Conservation (phyloP, 1,139 yeast genomes). For the Keqinozyma sinolaborantium region DNA sequence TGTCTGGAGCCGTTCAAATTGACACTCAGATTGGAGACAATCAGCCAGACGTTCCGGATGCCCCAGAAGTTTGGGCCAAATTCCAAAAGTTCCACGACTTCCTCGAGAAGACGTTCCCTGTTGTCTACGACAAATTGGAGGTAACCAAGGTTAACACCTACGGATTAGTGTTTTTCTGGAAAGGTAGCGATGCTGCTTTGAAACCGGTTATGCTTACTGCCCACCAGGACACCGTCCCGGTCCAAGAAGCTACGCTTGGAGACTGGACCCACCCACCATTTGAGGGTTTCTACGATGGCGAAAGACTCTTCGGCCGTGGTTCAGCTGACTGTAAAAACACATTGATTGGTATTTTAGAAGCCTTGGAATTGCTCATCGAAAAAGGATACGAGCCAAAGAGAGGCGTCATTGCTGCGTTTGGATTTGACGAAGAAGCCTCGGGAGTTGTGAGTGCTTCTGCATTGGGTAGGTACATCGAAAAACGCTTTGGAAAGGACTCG, state of each 20-base stretch:
- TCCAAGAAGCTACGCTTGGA: slow-evolving; percentile 51
- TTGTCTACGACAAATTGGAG: slow-evolving; percentile 44
- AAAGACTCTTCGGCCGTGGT: slow-evolving; percentile 38
- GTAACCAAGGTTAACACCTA: slow-evolving; percentile 60
- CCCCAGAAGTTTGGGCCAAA: slow-evolving; percentile 36
- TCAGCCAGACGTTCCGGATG: slow-evolving; percentile 36
- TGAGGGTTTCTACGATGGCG: slow-evolving; percentile 64
- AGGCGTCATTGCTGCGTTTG: slow-evolving; percentile 39
- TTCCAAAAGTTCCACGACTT: slow-evolving; percentile 55
- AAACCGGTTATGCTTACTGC: slow-evolving; percentile 71
- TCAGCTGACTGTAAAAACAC: slow-evolving; percentile 40
- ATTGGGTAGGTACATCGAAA: slow-evolving; percentile 26
- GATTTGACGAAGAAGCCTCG: slow-evolving; percentile 43
- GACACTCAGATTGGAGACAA: slow-evolving; percentile 45
- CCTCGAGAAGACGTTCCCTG: slow-evolving; percentile 57
- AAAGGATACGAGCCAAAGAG: slow-evolving; percentile 30
- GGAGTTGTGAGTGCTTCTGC: slow-evolving; percentile 34
- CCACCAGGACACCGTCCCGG: slow-evolving; percentile 85
- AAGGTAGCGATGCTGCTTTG: slow-evolving; percentile 49
- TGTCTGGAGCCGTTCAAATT: slow-evolving; percentile 41
- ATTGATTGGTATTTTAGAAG: slow-evolving; percentile 35
- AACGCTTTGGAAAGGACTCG: slow-evolving; percentile 28
- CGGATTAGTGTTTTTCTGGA: slow-evolving; percentile 66
- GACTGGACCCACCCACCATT: slow-evolving; percentile 74
- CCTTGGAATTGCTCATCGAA: slow-evolving; percentile 31